Conservation (phyloP, 176 grass and related monocot genomes). For the Avena eriantha region DNA sequence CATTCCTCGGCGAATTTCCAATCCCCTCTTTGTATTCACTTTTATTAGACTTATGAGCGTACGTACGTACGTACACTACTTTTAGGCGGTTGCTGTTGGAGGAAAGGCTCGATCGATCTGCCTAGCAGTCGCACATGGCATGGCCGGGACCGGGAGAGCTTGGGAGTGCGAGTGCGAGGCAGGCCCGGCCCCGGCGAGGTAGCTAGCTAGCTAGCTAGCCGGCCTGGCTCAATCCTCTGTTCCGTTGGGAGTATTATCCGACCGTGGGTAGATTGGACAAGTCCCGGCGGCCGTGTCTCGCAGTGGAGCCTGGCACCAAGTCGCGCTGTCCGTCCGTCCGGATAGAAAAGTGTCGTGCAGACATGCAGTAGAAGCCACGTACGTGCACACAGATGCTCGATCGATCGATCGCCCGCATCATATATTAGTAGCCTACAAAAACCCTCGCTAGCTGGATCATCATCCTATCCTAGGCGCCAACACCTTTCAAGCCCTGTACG, state of each 20-base stretch:
- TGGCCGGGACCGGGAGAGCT: background rate
- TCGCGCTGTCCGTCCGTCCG: background rate
- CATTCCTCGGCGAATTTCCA: too few relatives aligned
- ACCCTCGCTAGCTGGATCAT: background rate
- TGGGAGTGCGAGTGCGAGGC: too few relatives aligned
- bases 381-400: too few relatives aligned
- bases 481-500: constrained; percentile 11
- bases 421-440: background rate
- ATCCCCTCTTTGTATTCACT: too few relatives aligned
- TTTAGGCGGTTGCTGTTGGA: too few relatives aligned
- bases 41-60: too few relatives aligned
- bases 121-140: constrained; percentile 51
- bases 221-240: background rate
- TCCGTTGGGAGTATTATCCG: background rate
- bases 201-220: background rate
- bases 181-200: background rate
- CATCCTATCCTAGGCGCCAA: constrained; percentile 7
- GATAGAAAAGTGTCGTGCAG: too few relatives aligned
- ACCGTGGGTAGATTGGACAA: background rate
- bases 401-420: too few relatives aligned
- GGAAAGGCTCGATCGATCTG: too few relatives aligned
- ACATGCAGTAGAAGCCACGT: too few relatives aligned
- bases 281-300: constrained; percentile 16
- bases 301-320: background rate
- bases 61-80: too few relatives aligned